A percentile compares a stretch with the other conserved stretches of the same genome.
phyloP scores from a whole-genome alignment of 2,329 filamentous ascomycete genomes.

The Calonectria leucothoes region DNA sequence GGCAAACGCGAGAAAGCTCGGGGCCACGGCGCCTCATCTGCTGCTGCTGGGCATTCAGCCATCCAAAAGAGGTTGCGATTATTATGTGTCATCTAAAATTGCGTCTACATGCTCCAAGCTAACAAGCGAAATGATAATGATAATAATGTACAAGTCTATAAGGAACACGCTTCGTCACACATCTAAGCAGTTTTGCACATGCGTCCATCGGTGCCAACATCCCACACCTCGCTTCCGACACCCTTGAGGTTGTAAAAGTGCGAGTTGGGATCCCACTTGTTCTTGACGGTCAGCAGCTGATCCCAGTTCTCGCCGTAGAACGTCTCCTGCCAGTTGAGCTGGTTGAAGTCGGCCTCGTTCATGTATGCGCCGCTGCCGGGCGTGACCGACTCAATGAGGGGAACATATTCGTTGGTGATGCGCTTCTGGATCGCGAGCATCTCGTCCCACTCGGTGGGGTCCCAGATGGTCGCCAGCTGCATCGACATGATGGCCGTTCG shows the following conservation, averaged over 20 bases:
- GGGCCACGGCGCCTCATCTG: not conserved
- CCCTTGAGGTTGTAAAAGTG: conserved; percentile 61
- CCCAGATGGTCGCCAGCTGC: conserved; percentile 44
- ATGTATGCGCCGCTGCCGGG: conserved; percentile 59
- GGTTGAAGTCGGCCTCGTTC: conserved; percentile 63
- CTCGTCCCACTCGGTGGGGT: conserved; percentile 37
- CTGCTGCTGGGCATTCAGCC: not conserved
- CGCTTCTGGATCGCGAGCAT: conserved; percentile 45
- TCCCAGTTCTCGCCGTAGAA: conserved; percentile 62
- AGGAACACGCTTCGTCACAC: not conserved
- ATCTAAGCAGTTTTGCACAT: conserved; percentile 28
- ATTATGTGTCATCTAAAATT: not conserved
- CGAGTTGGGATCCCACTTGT: conserved; percentile 59
- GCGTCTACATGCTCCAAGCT: not conserved
- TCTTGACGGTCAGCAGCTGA: conserved; percentile 58
- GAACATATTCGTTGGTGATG: conserved; percentile 44
- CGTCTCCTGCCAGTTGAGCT: conserved; percentile 54
- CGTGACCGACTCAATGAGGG: conserved; percentile 47
- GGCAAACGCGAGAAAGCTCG: not conserved
- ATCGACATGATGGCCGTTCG: conserved; percentile 47
- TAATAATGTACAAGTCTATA: not conserved
- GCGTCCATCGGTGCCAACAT: conserved; percentile 26
- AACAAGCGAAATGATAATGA: not conserved
- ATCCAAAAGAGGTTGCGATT: not conserved
- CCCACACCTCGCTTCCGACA: conserved; percentile 65